phyloP scores from a whole-genome alignment of 73 alveolate genomes.

The Durusdinium trenchii region DNA sequence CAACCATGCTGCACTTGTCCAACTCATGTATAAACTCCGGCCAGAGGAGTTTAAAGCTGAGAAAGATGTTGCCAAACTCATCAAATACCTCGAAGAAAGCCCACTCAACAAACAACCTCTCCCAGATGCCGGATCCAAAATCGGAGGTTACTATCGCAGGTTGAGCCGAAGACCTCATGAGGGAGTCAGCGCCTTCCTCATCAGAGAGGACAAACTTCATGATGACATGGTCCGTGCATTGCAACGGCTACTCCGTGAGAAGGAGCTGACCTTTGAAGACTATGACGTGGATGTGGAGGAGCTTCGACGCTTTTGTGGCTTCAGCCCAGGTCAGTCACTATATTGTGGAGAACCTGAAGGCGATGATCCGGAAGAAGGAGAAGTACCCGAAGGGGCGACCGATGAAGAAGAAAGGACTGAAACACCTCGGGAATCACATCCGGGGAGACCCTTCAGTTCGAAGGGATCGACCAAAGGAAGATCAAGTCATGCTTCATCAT shows the following conservation, averaged over 20 bases:
- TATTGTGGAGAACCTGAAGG: neutral
- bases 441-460: neutral
- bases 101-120: slow-evolving; percentile 55
- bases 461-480: neutral
- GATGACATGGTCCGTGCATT: slow-evolving; percentile 50
- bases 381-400: neutral
- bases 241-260: slow-evolving; percentile 16
- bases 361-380: too few relatives aligned
- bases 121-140: slow-evolving; percentile 27
- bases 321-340: neutral
- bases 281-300: neutral
- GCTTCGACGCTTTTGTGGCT: slow-evolving; percentile 27
- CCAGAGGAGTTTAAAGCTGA: slow-evolving; percentile 32
- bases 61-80: neutral
- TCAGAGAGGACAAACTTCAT: slow-evolving; percentile 27
- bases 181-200: neutral
- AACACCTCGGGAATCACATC: neutral
- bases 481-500: neutral
- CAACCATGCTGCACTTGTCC: neutral
- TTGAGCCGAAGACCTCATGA: neutral
- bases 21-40: neutral
- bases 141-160: slow-evolving; percentile 53
- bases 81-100: slow-evolving; percentile 42
- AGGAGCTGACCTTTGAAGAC: slow-evolving; percentile 21
- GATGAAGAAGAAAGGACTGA: neutral